Evolutionary conservation across 2,329 filamentous ascomycete genomes (phyloP).

Genomic region (Tympanopsis confertula): DNA sequence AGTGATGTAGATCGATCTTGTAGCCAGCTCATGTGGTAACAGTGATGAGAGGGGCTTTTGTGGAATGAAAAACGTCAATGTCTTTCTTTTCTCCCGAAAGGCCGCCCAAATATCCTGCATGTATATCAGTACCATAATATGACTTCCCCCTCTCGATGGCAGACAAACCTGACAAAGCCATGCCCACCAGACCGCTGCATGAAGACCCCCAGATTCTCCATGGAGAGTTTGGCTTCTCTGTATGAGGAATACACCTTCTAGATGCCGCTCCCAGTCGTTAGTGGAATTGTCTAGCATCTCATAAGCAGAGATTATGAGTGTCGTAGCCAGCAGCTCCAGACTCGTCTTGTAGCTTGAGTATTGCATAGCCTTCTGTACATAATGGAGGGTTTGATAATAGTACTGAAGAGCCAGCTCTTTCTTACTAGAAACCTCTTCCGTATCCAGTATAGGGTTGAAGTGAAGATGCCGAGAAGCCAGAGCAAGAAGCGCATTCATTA

Average conservation of each 20-base stretch:
- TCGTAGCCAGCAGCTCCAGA: slow-evolving; percentile 14
- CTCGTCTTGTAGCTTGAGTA: slow-evolving; percentile 11
- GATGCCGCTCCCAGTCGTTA: slow-evolving; percentile 14
- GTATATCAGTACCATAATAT: too few relatives aligned
- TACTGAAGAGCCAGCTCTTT: slow-evolving; percentile 11
- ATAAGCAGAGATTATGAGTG: slow-evolving; percentile 13
- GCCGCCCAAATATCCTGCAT: slow-evolving; percentile 17
- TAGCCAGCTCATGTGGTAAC: slow-evolving; percentile 8
- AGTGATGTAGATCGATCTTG: slow-evolving; percentile 9
- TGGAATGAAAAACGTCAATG: slow-evolving; percentile 12
- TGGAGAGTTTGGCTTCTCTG: slow-evolving; percentile 15
- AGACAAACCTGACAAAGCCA: slow-evolving; percentile 18
- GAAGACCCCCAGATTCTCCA: slow-evolving; percentile 12
- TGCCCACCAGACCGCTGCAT: slow-evolving; percentile 15
- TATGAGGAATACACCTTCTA: slow-evolving; percentile 15
- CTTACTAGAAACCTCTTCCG: slow-evolving; percentile 4
- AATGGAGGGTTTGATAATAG: slow-evolving; percentile 14
- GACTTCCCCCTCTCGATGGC: too few relatives aligned
- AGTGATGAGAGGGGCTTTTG: slow-evolving; percentile 7
- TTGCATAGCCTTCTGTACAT: slow-evolving; percentile 14
- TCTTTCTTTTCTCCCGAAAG: slow-evolving; percentile 13
- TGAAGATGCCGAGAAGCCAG: slow-evolving; percentile 11
- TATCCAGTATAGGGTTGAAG: slow-evolving; percentile 6
- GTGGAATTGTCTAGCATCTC: slow-evolving; percentile 16
- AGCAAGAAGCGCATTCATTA: slow-evolving; percentile 14